Conservation (phyloP, 768 basidiomycete genomes). For the Tricholoma furcatifolium region DNA sequence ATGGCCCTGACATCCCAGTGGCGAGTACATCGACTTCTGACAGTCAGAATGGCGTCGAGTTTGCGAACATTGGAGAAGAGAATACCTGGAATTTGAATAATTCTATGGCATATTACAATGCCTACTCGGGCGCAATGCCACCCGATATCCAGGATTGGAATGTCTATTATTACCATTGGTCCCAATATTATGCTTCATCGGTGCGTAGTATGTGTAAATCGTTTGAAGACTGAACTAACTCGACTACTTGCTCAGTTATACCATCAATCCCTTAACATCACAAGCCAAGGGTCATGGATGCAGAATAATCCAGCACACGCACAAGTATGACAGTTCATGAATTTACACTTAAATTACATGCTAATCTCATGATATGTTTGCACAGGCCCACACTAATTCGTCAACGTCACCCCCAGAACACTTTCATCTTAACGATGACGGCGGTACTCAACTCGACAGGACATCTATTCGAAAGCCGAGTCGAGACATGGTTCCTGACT, state of each 20-base stretch:
- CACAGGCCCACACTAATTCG: not conserved
- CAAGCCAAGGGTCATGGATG: slow-evolving; percentile 3
- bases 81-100: not conserved
- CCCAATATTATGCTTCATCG: not conserved
- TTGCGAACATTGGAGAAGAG: not conserved
- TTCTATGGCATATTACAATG: not conserved
- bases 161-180: not conserved
- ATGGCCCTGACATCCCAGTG: too few species aligned
- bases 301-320: not conserved
- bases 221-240: not conserved
- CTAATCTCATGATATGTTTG: not conserved
- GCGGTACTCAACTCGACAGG: too few species aligned
- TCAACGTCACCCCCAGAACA: too few species aligned
- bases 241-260: not conserved
- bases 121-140: not conserved
- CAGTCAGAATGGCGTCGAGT: not conserved
- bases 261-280: not conserved
- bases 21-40: too few species aligned
- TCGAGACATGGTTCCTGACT: not conserved
- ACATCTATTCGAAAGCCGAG: too few species aligned
- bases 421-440: too few species aligned
- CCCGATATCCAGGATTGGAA: not conserved
- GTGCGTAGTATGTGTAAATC: not conserved
- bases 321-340: not conserved
- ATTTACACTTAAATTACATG: not conserved